A percentile compares a stretch with the other conserved stretches of the same genome.
phyloP scores from a whole-genome alignment of 2,329 filamentous ascomycete species.

The Cladosporium phlei region DNA sequence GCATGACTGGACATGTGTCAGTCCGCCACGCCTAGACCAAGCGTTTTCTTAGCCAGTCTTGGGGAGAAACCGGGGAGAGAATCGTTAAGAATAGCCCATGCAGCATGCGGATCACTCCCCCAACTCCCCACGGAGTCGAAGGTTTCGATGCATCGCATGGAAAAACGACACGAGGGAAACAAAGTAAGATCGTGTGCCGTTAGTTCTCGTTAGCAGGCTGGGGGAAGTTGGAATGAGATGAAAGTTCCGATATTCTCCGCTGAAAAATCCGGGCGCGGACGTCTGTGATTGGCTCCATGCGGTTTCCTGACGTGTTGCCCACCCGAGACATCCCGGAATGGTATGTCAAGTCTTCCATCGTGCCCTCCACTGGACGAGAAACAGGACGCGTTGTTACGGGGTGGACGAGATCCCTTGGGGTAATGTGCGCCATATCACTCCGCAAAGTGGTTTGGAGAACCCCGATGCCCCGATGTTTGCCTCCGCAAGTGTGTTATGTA shows the following conservation, averaged over 20 bases:
- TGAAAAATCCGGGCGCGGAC: background rate
- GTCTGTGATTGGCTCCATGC: background rate
- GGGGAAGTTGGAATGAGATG: background rate
- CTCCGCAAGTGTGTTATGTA: slow-evolving; percentile 9
- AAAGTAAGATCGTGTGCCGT: background rate
- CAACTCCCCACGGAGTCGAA: slow-evolving; percentile 9
- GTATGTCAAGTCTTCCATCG: background rate
- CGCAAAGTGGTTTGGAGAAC: slow-evolving; percentile 6
- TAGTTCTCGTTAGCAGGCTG: background rate
- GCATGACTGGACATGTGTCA: background rate
- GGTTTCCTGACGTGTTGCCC: background rate
- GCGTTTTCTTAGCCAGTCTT: slow-evolving; percentile 1
- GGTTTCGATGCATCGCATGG: slow-evolving; percentile 3
- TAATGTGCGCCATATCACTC: slow-evolving; percentile 9
- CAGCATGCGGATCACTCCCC: too few relatives aligned
- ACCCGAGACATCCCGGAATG: slow-evolving; percentile 1
- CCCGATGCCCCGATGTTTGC: slow-evolving; percentile 9
- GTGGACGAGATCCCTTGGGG: slow-evolving; percentile 9
- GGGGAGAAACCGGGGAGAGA: background rate
- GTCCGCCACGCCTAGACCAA: background rate
- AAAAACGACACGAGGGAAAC: slow-evolving; percentile 1
- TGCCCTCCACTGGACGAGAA: slow-evolving; percentile 4
- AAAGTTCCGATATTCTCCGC: slow-evolving; percentile 1
- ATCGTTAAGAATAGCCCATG: background rate
- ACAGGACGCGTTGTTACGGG: slow-evolving; percentile 10